These are phyloP conservation scores for Apiospora saccharicola DNA, from an alignment of 2,329 filamentous ascomycete species.

Conservation along the genomic window DNA sequence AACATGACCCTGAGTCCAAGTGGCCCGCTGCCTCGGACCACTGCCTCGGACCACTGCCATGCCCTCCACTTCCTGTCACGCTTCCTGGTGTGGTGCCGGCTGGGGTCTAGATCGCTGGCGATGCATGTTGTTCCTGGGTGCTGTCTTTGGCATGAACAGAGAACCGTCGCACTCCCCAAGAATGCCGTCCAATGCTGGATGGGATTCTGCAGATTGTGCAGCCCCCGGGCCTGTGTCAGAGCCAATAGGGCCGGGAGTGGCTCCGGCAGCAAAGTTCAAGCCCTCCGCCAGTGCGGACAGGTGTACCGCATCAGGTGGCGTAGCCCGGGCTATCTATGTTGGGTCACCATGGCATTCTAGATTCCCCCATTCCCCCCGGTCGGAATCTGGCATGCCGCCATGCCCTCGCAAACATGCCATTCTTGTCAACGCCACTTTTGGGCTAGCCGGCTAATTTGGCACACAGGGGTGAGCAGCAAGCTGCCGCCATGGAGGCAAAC, in stretches of 20 bases:
- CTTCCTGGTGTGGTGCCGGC: background rate
- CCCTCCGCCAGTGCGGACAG: constrained; percentile 2
- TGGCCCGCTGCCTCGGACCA: background rate
- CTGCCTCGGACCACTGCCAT: background rate
- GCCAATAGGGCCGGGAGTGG: background rate
- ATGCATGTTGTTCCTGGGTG: background rate
- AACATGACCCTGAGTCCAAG: background rate
- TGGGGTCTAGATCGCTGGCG: constrained; percentile 6
- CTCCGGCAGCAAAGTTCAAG: background rate
- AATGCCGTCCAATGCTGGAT: background rate
- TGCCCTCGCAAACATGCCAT: background rate
- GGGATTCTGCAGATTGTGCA: background rate
- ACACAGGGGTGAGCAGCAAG: constrained; percentile 43
- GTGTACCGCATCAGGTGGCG: constrained; percentile 2
- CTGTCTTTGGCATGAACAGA: background rate
- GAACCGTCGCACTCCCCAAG: background rate
- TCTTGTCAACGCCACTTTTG: background rate
- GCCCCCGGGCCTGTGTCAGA: too few species aligned
- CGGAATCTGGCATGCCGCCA: background rate
- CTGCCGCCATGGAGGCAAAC: constrained; percentile 42
- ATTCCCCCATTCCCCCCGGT: background rate
- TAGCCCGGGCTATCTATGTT: background rate
- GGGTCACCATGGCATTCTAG: constrained; percentile 5
- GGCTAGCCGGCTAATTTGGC: constrained; percentile 6
- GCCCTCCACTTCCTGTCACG: background rate